phyloP scores from a whole-genome alignment of 106 monocot genomes.

The Allium sativum region DNA sequence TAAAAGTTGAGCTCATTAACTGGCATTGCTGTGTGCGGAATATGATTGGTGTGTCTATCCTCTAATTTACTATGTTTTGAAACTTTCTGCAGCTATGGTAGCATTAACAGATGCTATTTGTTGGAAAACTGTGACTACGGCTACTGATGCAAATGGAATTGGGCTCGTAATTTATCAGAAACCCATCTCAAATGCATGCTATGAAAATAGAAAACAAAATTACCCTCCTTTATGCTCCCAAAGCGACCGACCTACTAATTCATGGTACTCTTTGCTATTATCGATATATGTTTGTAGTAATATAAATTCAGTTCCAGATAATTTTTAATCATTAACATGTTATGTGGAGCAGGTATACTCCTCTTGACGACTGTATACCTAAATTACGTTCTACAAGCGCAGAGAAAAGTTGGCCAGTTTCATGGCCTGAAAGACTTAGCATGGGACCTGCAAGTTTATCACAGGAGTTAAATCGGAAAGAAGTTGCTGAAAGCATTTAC shows the following conservation, averaged over 20 bases:
- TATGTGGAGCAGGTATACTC: slow-evolving; percentile 49
- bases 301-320: background rate
- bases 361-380: slow-evolving; percentile 65
- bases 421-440: slow-evolving; percentile 72
- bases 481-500: slow-evolving; percentile 22
- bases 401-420: slow-evolving; percentile 37
- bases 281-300: background rate
- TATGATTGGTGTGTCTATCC: too few relatives aligned
- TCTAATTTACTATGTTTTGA: background rate
- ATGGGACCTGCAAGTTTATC: slow-evolving; percentile 24
- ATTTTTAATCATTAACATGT: slow-evolving; percentile 4
- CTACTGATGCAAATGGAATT: slow-evolving; percentile 59
- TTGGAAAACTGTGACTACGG: slow-evolving; percentile 71
- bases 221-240: slow-evolving; percentile 48
- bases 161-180: slow-evolving; percentile 89
- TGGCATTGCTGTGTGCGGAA: too few relatives aligned
- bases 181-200: slow-evolving; percentile 73
- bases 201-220: slow-evolving; percentile 34
- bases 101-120: slow-evolving; percentile 64
- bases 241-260: slow-evolving; percentile 20
- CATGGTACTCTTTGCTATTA: slow-evolving; percentile 48
- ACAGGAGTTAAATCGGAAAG: slow-evolving; percentile 7
- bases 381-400: slow-evolving; percentile 18
- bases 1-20: too few relatives aligned
- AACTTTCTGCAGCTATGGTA: slow-evolving; percentile 73